Evolutionary conservation across 306 rosid genomes (phyloP).

Genomic region (Vigna radiata): DNA sequence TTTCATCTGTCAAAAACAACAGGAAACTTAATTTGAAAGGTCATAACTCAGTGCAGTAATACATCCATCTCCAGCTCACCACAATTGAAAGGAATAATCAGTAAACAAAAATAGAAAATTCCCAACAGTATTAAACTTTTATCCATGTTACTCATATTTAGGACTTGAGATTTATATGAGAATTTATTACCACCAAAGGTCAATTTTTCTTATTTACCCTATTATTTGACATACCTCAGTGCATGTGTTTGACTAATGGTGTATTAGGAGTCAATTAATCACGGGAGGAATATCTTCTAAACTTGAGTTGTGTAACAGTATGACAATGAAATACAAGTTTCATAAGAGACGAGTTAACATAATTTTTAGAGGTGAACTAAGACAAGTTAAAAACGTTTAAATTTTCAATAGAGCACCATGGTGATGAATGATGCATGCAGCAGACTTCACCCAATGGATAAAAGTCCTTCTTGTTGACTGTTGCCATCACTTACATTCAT

Average conservation of each 20-base stretch:
- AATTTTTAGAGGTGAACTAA: not conserved
- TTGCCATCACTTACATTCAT: not conserved
- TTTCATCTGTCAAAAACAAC: conserved; percentile 70
- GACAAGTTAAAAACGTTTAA: not conserved
- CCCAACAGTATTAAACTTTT: conserved; percentile 1
- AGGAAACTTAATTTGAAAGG: conserved; percentile 4
- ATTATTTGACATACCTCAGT: not conserved
- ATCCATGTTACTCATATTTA: not conserved
- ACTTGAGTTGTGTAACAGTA: not conserved
- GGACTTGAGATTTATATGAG: not conserved
- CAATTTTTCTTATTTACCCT: not conserved
- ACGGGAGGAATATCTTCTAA: not conserved
- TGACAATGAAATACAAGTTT: not conserved
- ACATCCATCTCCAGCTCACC: conserved; percentile 19
- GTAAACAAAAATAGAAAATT: not conserved
- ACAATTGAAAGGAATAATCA: not conserved
- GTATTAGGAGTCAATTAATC: not conserved
- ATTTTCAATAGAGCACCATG: not conserved
- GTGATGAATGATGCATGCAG: not conserved
- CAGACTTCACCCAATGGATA: not conserved
- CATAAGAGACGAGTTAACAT: not conserved
- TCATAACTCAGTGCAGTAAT: not conserved
- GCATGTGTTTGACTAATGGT: conserved; percentile 15
- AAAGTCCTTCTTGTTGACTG: not conserved
- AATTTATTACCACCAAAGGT: not conserved